phyloP scores from a whole-genome alignment of 176 grass and related monocot species.

The Elymus sibiricus region DNA sequence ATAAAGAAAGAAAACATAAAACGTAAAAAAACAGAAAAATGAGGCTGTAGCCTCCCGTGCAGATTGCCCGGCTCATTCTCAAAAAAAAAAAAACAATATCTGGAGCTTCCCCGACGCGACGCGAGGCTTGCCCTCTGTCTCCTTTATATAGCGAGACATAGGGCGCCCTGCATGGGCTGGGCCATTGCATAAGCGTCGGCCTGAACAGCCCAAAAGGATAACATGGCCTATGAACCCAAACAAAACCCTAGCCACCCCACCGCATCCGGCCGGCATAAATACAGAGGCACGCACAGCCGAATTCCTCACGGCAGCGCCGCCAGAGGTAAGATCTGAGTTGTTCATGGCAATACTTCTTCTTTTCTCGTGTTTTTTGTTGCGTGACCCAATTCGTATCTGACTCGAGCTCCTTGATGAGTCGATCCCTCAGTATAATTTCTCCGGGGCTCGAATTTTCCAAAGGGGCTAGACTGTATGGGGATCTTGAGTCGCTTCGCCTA shows the following conservation, averaged over 20 bases:
- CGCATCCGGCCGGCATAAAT: background rate
- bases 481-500: slow-evolving; percentile 89
- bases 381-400: background rate
- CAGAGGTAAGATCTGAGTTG: background rate
- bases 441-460: slow-evolving; percentile 65
- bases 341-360: background rate
- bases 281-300: too few relatives aligned
- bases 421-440: slow-evolving; percentile 32
- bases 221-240: background rate
- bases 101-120: too few relatives aligned
- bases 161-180: too few relatives aligned
- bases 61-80: too few relatives aligned
- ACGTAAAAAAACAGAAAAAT: too few relatives aligned
- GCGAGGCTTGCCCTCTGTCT: too few relatives aligned
- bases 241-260: slow-evolving; percentile 39
- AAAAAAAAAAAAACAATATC: too few relatives aligned
- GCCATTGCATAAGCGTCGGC: background rate
- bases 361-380: background rate
- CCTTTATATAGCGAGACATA: too few relatives aligned
- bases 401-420: slow-evolving; percentile 67
- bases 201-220: background rate
- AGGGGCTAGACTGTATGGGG: slow-evolving; percentile 59
- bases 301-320: background rate
- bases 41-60: too few relatives aligned
- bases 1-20: too few relatives aligned